Evolutionary conservation across 331 rosid genomes (phyloP), one percentile per base, ranked within the genome.

Genomic region (Malus hybrid): DNA sequence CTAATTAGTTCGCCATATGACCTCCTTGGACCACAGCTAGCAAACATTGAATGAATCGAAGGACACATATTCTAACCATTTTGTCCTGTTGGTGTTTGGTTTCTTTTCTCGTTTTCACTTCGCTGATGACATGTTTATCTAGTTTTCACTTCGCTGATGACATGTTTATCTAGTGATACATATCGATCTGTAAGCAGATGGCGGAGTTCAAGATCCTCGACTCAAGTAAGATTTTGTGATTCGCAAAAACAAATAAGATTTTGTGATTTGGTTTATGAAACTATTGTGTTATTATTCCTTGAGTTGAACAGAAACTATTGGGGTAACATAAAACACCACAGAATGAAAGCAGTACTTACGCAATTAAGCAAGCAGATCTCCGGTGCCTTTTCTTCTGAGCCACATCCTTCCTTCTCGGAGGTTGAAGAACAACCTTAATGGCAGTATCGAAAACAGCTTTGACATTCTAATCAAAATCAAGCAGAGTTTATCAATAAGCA

Each of bases 361-460:
- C 91, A 82, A 94, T 67, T 52, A 89, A 84, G 82, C 96, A 94
- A 70, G 92, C 87, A 10, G 95, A 90, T 28, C 89, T 87, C 57
- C 91, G 79, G 73, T 76, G 86, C 82, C 88, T 84, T 87, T 84
- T 94, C 91, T 90, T 87, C 82, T 75, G 83, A 4, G 89, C 78
- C 81, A 85, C 83, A 83, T 94, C 97, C 78, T 85, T 92, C 84
- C 88, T 94, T 74, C 96, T 88, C 32, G 96, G 96, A 77, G 99
- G 99, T 86, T 94, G 97, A 61, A 94, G 95, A 81, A 94, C 97
- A 88, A 89, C 99, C 89, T 94, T 94, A 78, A 94, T 94, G 30
- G 99, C 93, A 60, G 90, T 94, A 78, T 94, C 99, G 79, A 94
- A 94, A 71, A 94, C 97, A 34, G 91, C 92, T 87, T 94, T 94